Base-by-base conservation (phyloP, 2,329 filamentous ascomycete species). In the Pseudopithomyces chartarum region DNA sequence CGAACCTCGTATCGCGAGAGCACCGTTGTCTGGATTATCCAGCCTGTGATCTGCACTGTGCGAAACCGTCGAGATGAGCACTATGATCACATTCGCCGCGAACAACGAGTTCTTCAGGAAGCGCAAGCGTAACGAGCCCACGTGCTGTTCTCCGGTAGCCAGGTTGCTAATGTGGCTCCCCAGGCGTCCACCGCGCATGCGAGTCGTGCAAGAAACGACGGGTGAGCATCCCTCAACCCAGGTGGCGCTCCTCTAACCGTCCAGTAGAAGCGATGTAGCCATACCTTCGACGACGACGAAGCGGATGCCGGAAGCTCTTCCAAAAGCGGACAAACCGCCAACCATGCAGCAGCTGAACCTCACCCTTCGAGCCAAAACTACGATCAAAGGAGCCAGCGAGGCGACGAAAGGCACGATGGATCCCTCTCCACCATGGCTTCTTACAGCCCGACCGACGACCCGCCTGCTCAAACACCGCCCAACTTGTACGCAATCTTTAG, bases 71-170 rank as follows among this genome's bases (percentile, higher is more conserved):
- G 54, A 52, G 60, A 77, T 78, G 76, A 76, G 74, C 44, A 74
- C 70, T 22, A 77, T 78, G 69, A 77, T 77, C 54, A 79, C 76
- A 26, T 79, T 79, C 56, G 76, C 77, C 23, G 76, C 76, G n/a
- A 77, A 78, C 54, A 78, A 77, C 62, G 76, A 78, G 57, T 76
- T 76, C 63, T 78, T 78, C 64, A 64, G 76, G 57, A 79, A 79
- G 63, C 72, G 77, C 45, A 79, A 78, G 60, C 69, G 76, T 73
- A 61, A 57, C 68, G 65, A 22, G 57, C 56, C 62, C 47, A 17
- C 23, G 34, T 42, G 48, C 48, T 33, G 60, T 60, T 48, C 49
- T 49, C 45, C 58, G 52, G 43, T 15, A 43, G 49, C 51, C 51
- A 57, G 47, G 34, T 32, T 58, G 61, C 70, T 73, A 67, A 73